phyloP scores from a whole-genome alignment of 139 green algal genomes.

The Tetraselmis striata region DNA sequence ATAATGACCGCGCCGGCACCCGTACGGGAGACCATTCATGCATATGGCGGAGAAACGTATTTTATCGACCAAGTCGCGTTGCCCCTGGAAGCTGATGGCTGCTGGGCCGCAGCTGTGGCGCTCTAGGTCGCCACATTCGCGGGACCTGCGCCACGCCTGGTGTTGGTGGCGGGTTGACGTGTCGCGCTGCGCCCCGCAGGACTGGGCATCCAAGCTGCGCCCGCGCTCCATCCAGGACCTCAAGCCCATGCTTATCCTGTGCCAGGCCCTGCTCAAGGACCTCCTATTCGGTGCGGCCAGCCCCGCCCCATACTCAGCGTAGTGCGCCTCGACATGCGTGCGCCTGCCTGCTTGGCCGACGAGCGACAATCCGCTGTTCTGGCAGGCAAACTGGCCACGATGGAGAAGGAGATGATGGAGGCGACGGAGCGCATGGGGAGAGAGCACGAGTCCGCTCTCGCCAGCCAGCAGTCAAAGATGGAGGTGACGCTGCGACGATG shows the following conservation, averaged over 20 bases:
- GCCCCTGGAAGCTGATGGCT: too few relatives aligned
- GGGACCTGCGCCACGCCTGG: too few relatives aligned
- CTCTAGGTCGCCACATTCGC: too few relatives aligned
- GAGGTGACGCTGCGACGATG: not conserved
- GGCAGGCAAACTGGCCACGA: not conserved
- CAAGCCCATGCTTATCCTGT: conserved; percentile 19
- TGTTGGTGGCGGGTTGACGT: too few relatives aligned
- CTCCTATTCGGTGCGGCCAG: not conserved
- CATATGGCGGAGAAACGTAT: too few relatives aligned
- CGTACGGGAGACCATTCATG: too few relatives aligned
- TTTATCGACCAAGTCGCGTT: too few relatives aligned
- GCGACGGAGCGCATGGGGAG: not conserved
- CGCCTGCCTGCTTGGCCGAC: too few relatives aligned
- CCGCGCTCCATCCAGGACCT: conserved; percentile 16
- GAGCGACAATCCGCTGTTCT: not conserved
- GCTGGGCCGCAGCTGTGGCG: too few relatives aligned
- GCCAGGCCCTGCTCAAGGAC: conserved; percentile 15
- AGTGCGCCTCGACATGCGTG: too few relatives aligned
- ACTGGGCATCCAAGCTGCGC: conserved; percentile 7
- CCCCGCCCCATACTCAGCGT: too few relatives aligned
- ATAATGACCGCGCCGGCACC: too few relatives aligned
- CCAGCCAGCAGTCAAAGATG: not conserved
- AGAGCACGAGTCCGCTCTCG: not conserved
- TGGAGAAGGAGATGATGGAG: not conserved
- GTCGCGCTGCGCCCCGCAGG: not conserved